Base-by-base conservation (phyloP, 345 rosid species). In the Populus pruinosa region DNA sequence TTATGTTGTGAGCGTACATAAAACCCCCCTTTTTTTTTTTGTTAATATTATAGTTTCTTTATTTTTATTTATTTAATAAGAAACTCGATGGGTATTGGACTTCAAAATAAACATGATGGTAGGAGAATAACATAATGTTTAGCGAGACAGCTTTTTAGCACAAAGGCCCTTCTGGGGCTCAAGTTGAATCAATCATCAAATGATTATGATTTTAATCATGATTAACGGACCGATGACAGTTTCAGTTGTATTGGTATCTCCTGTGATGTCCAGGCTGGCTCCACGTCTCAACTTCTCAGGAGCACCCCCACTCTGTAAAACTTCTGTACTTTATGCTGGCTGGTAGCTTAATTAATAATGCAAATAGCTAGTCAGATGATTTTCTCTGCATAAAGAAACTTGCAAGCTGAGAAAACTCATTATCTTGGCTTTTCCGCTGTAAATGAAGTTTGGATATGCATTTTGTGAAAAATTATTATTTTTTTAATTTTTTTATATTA, bases 171-270 rank as follows among this genome's bases (percentile, higher is more conserved):
- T 25, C 6, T 21, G 76, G 33, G 49, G 44, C 68, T 31, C 64
- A 75, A 71, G 59, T 69, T 71, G 75, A 63, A 71, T 71, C 73
- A 75, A 75, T 75, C 71, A 47, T 33, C 82, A 10, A 75, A 61
- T 78, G 63, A 75, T 75, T 82, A 63, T 63, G 62, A 64, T 49
- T 38, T 73, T 67, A 11, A 62, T 36, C 63, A 49, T 59, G 67
- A 61, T 67, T 44, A 76, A 55, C 35, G 29, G 25, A 43, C 39
- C 73, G 1, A 27, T n/a, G 41, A 29, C 7, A 17, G 25, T 49
- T 29, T 47, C 14, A 59, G 38, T n/a, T 76, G 44, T 23, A n/a
- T 11, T 74, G 61, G 36, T 55, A 8, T 18, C 23, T 67, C 55
- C 25, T 31, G 10, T 12, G 16, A 50, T 5, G 23, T 67, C 67